phyloP scores from a whole-genome alignment of 78 protist genomes.

The Dictyostelium purpureum region DNA sequence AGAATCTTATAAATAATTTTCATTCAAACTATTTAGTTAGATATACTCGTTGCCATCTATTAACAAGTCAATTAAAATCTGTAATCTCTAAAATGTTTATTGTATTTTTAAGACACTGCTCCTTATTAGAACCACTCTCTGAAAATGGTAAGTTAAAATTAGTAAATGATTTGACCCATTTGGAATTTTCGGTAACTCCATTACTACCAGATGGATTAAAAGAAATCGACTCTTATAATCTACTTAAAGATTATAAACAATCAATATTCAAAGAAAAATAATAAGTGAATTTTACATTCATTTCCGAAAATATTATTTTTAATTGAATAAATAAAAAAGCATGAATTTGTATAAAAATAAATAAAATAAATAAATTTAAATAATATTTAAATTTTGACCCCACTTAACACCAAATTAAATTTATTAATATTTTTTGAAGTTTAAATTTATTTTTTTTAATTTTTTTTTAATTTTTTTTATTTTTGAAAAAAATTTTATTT shows the following conservation, averaged over 20 bases:
- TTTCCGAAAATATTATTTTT: no score
- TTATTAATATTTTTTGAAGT: not conserved
- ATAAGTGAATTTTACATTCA: no score
- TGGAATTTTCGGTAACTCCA: slow-evolving; percentile 45
- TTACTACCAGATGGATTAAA: slow-evolving; percentile 41
- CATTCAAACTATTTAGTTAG: slow-evolving; percentile 11
- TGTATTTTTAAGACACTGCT: slow-evolving; percentile 1
- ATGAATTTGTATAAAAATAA: no score
- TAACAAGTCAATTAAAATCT: not conserved
- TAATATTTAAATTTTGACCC: no score
- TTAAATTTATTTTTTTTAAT: not conserved
- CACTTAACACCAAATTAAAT: not conserved
- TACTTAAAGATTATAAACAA: slow-evolving; percentile 35
- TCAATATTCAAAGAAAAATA: slow-evolving; percentile 33
- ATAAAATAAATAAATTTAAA: no score
- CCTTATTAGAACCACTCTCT: slow-evolving; percentile 32
- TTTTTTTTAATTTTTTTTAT: not conserved
- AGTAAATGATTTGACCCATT: slow-evolving; percentile 37
- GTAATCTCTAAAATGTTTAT: not conserved
- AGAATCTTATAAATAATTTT: slow-evolving; percentile 3
- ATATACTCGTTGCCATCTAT: slow-evolving; percentile 27
- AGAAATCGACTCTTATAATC: slow-evolving; percentile 25
- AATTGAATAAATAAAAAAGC: no score
- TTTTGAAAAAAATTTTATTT: no score
- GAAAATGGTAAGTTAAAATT: slow-evolving; percentile 48